phyloP scores from a whole-genome alignment of 371 early-diverging fungal species.

The Chytridium lagenaria region DNA sequence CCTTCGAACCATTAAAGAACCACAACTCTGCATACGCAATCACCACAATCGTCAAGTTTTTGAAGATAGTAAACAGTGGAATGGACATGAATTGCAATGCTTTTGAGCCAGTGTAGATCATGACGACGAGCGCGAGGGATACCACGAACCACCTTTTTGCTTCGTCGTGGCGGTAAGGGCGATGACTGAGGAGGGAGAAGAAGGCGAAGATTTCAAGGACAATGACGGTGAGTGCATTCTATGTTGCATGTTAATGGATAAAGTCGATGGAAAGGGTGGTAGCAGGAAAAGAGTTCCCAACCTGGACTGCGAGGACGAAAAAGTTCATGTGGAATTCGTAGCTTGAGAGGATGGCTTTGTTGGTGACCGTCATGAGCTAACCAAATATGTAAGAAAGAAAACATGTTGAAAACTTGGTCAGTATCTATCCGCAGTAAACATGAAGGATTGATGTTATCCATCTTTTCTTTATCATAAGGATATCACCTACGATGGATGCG shows the following conservation, averaged over 20 bases:
- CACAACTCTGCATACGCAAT: constrained; percentile 93
- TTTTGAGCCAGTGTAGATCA: constrained; percentile 98
- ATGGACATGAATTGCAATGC: constrained; percentile 91
- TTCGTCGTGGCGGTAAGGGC: constrained; percentile 63
- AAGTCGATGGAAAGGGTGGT: neutral
- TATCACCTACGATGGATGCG: constrained; percentile 76
- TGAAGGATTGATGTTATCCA: no score
- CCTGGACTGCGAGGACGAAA: constrained; percentile 87
- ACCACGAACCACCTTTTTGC: constrained; percentile 87
- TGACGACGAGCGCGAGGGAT: constrained; percentile 83
- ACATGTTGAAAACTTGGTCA: no score
- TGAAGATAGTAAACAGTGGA: constrained; percentile 97
- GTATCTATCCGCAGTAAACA: no score
- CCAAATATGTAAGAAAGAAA: no score
- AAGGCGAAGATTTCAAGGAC: constrained; percentile 48
- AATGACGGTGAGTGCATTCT: constrained; percentile 39
- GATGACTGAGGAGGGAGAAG: constrained; percentile 40
- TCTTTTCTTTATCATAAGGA: no score
- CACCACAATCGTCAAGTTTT: constrained; percentile 97
- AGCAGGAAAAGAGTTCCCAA: constrained; percentile 26
- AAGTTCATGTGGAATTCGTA: constrained; percentile 90
- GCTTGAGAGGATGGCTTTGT: constrained; percentile 91
- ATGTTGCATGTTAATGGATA: neutral
- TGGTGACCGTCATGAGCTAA: constrained; percentile 91
- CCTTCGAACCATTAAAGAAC: constrained; percentile 77